Evolutionary conservation across 352 stramenopile species (phyloP).

Genomic region (Pythium myriotylum): DNA sequence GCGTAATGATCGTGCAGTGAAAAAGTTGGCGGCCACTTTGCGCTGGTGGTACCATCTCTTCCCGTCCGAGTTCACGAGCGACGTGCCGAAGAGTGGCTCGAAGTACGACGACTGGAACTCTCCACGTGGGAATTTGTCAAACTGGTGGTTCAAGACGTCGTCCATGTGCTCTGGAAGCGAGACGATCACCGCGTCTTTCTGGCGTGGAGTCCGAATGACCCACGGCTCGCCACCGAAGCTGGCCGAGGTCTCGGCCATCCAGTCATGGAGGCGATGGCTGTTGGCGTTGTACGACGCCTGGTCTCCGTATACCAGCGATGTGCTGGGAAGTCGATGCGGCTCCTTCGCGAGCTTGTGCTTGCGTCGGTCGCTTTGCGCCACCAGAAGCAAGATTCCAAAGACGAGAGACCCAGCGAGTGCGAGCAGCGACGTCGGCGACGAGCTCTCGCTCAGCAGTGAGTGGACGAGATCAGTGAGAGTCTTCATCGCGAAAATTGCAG

Average conservation of each 20-base stretch:
- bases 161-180: slow-evolving; percentile 29
- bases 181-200: slow-evolving; percentile 24
- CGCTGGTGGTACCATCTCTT: slow-evolving; percentile 34
- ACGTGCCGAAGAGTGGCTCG: slow-evolving; percentile 25
- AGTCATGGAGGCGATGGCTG: slow-evolving; percentile 45
- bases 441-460: too few relatives aligned
- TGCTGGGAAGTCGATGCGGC: background rate
- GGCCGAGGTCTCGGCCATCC: slow-evolving; percentile 31
- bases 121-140: slow-evolving; percentile 35
- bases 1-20: slow-evolving; percentile 34
- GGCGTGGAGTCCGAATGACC: slow-evolving; percentile 21
- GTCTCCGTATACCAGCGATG: slow-evolving; percentile 40
- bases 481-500: too few relatives aligned
- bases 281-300: slow-evolving; percentile 33
- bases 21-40: slow-evolving; percentile 34
- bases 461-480: too few relatives aligned
- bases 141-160: slow-evolving; percentile 35
- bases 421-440: too few relatives aligned
- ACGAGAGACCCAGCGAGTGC: too few relatives aligned
- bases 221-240: slow-evolving; percentile 24
- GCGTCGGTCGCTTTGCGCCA: too few relatives aligned
- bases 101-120: slow-evolving; percentile 18
- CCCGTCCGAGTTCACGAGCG: slow-evolving; percentile 32
- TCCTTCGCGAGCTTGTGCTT: background rate
- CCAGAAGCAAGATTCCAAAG: too few relatives aligned